phyloP scores from a whole-genome alignment of 2,329 filamentous ascomycete genomes.

The Parascedosporium putredinis region DNA sequence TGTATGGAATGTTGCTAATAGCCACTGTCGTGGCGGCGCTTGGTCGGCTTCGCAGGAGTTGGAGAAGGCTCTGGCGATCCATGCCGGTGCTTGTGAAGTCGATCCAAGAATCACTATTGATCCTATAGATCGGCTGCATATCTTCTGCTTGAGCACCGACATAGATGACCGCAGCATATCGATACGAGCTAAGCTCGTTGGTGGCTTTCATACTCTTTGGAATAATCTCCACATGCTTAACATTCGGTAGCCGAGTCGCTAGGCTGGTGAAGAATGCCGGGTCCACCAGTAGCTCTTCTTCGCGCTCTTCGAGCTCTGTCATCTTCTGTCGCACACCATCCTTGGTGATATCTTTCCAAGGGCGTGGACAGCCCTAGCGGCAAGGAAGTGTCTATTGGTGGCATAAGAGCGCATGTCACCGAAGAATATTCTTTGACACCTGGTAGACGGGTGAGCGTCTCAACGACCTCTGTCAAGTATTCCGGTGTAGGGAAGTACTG shows the following conservation, averaged over 20 bases:
- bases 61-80: not conserved
- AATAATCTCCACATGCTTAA: constrained; percentile 19
- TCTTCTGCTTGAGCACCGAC: not conserved
- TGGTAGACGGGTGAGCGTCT: constrained; percentile 10
- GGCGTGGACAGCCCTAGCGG: constrained; percentile 5
- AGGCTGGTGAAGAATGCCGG: constrained; percentile 17
- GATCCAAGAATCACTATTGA: not conserved
- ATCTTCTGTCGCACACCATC: constrained; percentile 8
- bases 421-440: constrained; percentile 12
- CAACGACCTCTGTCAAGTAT: constrained; percentile 14
- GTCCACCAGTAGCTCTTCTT: constrained; percentile 17
- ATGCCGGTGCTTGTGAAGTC: not conserved
- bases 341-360: constrained; percentile 8
- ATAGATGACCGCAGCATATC: constrained; percentile 19
- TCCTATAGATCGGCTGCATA: not conserved
- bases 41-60: constrained; percentile 7
- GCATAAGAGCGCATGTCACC: constrained; percentile 15
- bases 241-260: constrained; percentile 7
- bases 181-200: constrained; percentile 20
- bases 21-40: constrained; percentile 8
- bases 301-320: constrained; percentile 10
- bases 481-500: constrained; percentile 19
- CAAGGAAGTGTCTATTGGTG: constrained; percentile 12
- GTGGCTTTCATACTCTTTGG: constrained; percentile 19
- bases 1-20: constrained; percentile 17